These are phyloP conservation scores for Phialophora verrucosa DNA, from an alignment of 2,329 filamentous ascomycete genomes.

Conservation along the genomic window DNA sequence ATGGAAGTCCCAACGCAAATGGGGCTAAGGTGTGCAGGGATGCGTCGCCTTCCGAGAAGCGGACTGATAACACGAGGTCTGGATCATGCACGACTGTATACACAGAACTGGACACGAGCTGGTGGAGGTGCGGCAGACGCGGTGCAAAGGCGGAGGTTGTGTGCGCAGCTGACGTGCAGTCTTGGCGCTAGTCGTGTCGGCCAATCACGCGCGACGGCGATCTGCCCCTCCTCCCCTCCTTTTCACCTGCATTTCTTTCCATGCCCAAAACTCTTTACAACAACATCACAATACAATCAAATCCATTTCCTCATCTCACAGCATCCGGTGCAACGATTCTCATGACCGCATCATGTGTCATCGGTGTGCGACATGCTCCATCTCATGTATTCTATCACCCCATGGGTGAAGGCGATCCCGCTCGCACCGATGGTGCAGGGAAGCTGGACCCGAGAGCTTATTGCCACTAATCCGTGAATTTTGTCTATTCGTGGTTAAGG, in stretches of 20 bases:
- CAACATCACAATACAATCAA: not conserved
- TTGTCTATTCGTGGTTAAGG: conserved; percentile 11
- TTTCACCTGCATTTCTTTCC: not conserved
- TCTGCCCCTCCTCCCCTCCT: conserved; percentile 1
- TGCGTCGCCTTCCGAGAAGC: not conserved
- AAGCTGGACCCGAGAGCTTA: conserved; percentile 2
- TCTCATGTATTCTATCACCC: conserved; percentile 8
- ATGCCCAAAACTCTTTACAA: not conserved
- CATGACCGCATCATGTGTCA: not conserved
- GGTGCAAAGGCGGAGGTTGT: not conserved
- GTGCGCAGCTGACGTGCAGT: not conserved
- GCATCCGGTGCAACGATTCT: not conserved
- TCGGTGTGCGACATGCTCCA: not conserved
- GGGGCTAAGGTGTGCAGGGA: not conserved
- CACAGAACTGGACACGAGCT: no score
- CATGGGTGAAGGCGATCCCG: conserved; percentile 12
- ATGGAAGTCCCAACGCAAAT: not conserved
- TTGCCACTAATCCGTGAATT: conserved; percentile 12
- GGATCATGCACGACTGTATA: not conserved
- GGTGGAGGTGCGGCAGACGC: not conserved
- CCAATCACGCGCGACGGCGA: conserved; percentile 3
- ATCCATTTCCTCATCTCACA: not conserved
- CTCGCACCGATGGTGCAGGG: not conserved
- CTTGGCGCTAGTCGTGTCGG: not conserved
- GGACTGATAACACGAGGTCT: not conserved